A percentile compares a stretch with the other conserved stretches of the same genome.
Evolutionary conservation across 169 alveolate genomes (phyloP).

Genomic region (Eimeria mitis): DNA sequence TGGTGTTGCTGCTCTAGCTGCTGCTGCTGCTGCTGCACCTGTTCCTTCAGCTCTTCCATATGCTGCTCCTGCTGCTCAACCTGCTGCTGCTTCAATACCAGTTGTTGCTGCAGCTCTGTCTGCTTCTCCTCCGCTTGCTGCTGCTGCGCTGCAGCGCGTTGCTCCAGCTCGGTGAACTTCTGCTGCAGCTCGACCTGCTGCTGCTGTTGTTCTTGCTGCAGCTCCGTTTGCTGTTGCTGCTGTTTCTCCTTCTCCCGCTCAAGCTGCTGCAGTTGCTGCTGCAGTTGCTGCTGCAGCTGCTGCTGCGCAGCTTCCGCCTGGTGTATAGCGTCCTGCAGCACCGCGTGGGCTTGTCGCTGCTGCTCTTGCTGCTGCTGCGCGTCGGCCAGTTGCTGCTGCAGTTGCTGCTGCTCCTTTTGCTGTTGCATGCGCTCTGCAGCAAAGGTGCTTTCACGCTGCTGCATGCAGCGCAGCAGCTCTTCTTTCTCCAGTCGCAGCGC

Average conservation of each 20-base stretch:
- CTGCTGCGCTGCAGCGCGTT: slow-evolving; percentile 43
- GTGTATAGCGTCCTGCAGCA: slow-evolving; percentile 36
- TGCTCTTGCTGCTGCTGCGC: slow-evolving; percentile 54
- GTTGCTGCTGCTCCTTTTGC: slow-evolving; percentile 33
- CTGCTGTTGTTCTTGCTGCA: slow-evolving; percentile 31
- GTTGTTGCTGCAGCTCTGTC: slow-evolving; percentile 31
- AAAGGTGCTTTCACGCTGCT: slow-evolving; percentile 7
- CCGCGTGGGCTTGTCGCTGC: slow-evolving; percentile 6
- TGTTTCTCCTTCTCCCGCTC: slow-evolving; percentile 16
- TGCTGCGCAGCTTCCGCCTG: slow-evolving; percentile 40
- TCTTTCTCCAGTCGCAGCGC: slow-evolving; percentile 31
- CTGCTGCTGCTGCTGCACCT: slow-evolving; percentile 64
- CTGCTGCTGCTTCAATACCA: slow-evolving; percentile 15
- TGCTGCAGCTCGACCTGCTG: slow-evolving; percentile 33
- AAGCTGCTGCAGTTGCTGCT: slow-evolving; percentile 37
- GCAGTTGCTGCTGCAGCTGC: slow-evolving; percentile 46
- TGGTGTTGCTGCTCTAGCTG: slow-evolving; percentile 43
- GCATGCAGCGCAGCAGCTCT: slow-evolving; percentile 37
- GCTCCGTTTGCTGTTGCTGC: slow-evolving; percentile 37
- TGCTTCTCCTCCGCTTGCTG: slow-evolving; percentile 35
- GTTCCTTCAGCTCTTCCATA: background rate
- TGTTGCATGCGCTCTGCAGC: slow-evolving; percentile 44
- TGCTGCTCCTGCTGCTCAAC: slow-evolving; percentile 32
- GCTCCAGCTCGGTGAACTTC: background rate
- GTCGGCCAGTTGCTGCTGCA: slow-evolving; percentile 27